Conservation (phyloP, 1,284 basidiomycete genomes). For the Trametes pubescens region DNA sequence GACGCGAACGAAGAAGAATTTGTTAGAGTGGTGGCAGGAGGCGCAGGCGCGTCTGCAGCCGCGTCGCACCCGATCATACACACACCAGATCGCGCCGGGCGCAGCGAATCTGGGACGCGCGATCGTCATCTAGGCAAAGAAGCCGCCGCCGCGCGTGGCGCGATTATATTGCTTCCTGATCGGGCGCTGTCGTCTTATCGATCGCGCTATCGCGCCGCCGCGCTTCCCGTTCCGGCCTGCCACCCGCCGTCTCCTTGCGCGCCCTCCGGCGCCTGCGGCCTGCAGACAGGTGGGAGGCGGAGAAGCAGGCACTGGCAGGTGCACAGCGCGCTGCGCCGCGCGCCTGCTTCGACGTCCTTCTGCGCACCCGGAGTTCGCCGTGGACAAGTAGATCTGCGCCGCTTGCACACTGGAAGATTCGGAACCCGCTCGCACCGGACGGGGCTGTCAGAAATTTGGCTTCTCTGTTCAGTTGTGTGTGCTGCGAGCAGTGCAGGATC, state of each 20-base stretch:
- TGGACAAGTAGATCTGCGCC: background rate
- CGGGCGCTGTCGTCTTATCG: constrained; percentile 19
- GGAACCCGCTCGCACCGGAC: background rate
- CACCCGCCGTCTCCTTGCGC: background rate
- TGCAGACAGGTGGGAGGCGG: too few relatives aligned
- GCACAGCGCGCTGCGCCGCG: too few relatives aligned
- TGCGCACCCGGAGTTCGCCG: too few relatives aligned
- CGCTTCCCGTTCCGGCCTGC: background rate
- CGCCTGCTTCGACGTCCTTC: too few relatives aligned
- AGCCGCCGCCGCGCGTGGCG: constrained; percentile 11
- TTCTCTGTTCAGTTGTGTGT: constrained; percentile 9
- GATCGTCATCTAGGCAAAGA: constrained; percentile 12
- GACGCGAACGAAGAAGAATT: too few relatives aligned
- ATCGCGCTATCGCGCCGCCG: constrained; percentile 6
- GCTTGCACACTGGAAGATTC: background rate
- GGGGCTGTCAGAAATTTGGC: background rate
- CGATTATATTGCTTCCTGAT: constrained; percentile 15
- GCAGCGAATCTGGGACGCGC: constrained; percentile 17
- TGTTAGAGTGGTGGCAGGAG: too few relatives aligned
- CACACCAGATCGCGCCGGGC: constrained; percentile 6
- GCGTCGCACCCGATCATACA: constrained; percentile 9
- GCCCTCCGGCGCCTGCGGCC: too few relatives aligned
- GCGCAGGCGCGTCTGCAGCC: constrained; percentile 9
- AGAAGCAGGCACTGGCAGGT: too few relatives aligned
- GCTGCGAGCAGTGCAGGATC: constrained; percentile 7